Evolutionary conservation across 108 stramenopile species (phyloP), one percentile per base, ranked within the genome.

Genomic region (Cyclostephanos invisitatus): DNA sequence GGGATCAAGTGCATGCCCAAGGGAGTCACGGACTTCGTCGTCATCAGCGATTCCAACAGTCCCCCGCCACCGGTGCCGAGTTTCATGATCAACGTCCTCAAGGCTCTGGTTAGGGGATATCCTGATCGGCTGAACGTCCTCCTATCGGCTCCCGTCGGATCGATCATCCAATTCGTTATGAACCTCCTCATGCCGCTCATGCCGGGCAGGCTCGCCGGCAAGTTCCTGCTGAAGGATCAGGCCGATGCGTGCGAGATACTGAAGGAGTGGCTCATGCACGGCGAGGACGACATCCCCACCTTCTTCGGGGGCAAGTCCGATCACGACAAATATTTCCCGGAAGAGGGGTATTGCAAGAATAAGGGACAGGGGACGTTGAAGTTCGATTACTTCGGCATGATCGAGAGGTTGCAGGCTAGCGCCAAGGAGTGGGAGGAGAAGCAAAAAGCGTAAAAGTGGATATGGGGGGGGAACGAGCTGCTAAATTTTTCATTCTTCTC

Each of bases 41-140:
- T 84, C 62, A 74, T 95, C 67, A 80, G 87, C 27, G 94, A 95
- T 72, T 89, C 89, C 25, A 71, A 83, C 54, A 88, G 74, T 21
- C 93, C 93, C 63, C 93, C 93, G n/a, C 93, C 93, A 14, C 93
- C 93, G n/a, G 89, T 90, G 53, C 93, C 93, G 0, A 83, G 83
- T 50, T 92, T 92, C 67, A 80, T 95, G 85, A 89, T 95, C 63
- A 87, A 88, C 50, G 80, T 90, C 68, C 86, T 95, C 66, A 92
- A 91, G 77, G 91, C 91, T 9, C 68, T 95, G 35, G 91, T 95
- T 11, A 64, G 82, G 10, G 94, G 94, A 47, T 95, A 95, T 68
- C 94, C 94, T 27, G 94, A 95, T 78, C 82, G 94, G 35, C 66
- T 95, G 63, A 78, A 91, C 63, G 63, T 86, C 59, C 74, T 95